A percentile compares a stretch with the other conserved stretches of the same genome.
These are phyloP conservation scores for Pirum gemmata DNA, from an alignment of 78 protist genomes.

Conservation along the genomic window DNA sequence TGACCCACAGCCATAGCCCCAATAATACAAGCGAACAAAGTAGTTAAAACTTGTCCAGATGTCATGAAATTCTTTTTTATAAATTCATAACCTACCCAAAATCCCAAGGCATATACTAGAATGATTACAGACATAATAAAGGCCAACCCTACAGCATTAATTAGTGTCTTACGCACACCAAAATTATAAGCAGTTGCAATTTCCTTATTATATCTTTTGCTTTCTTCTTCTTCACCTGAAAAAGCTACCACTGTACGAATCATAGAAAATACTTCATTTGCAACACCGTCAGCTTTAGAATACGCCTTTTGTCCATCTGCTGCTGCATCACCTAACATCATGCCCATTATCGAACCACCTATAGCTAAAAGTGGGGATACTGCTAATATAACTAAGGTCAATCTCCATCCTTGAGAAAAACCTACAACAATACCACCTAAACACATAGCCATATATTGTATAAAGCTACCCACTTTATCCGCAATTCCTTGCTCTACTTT, in stretches of 20 bases:
- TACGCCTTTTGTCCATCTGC: slow-evolving; percentile 45
- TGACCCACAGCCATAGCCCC: slow-evolving; percentile 38
- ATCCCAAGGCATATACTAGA: slow-evolving; percentile 5
- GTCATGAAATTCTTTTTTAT: background rate
- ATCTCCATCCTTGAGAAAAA: background rate
- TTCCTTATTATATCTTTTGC: background rate
- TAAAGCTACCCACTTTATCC: background rate
- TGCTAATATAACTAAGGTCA: slow-evolving; percentile 6
- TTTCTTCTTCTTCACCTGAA: background rate
- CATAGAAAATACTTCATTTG: slow-evolving; percentile 23
- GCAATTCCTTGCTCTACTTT: slow-evolving; percentile 26
- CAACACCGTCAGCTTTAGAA: slow-evolving; percentile 41
- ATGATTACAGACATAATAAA: slow-evolving; percentile 18
- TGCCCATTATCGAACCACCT: slow-evolving; percentile 57
- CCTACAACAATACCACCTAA: background rate
- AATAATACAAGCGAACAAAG: slow-evolving; percentile 31
- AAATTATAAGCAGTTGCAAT: background rate
- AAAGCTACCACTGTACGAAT: slow-evolving; percentile 38
- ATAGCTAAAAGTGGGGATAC: background rate
- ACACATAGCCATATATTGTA: background rate
- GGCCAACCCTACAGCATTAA: slow-evolving; percentile 37
- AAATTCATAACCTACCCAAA: slow-evolving; percentile 51
- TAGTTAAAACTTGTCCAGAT: background rate
- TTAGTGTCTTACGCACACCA: slow-evolving; percentile 8
- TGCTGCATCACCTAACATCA: slow-evolving; percentile 40